Evolutionary conservation across 2,329 filamentous ascomycete genomes (phyloP), one percentile per base, ranked within the genome.

Genomic region (Colletotrichum gigasporum): DNA sequence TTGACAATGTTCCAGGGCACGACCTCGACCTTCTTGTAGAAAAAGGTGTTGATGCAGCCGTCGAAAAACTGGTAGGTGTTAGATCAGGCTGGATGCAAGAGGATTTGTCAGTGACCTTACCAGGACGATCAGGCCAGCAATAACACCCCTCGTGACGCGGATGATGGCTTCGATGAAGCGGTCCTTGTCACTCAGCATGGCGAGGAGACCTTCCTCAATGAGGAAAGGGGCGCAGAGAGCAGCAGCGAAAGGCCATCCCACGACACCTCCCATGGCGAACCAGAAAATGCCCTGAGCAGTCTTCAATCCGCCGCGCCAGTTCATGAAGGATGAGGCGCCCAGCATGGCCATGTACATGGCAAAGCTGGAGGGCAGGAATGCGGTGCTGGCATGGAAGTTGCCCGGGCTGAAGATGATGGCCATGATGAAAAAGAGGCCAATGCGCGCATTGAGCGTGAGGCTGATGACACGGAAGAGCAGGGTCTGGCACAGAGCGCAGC

Each of bases 171-270:
- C 85, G 52, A 86, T 83, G 2, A 92, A 74, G 12, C 87, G 84
- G n/a, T 87, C 85, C 58, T 80, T 81, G 67, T 85, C 83, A 48
- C 84, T 83, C 35, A 89, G 76, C 18, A 82, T 44, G 7, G 84
- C 81, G 47, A 89, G 78, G 3, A 94, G 74, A 3, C 88, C 73
- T 71, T 97, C 94, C 75, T 97, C 94, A 0, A 90, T 71, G 26
- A 97, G 75, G 72, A 96, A 96, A 0, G 96, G 96, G 5, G 90
- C 78, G 58, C 91, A 89, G 39, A 99, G 83, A 9, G 93, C 94
- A 35, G 90, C 89, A 11, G 94, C 90, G 80, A 99, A 99, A 0
- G 96, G 96, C 96, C 96, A 99, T 1, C 96, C 96, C 9, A 99
- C 80, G 39, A 96, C 85, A 7, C 91, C 92, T 30, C 93, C 96